Base-by-base conservation (phyloP, 1,284 basidiomycete genomes). In the Marasmius fiardii region DNA sequence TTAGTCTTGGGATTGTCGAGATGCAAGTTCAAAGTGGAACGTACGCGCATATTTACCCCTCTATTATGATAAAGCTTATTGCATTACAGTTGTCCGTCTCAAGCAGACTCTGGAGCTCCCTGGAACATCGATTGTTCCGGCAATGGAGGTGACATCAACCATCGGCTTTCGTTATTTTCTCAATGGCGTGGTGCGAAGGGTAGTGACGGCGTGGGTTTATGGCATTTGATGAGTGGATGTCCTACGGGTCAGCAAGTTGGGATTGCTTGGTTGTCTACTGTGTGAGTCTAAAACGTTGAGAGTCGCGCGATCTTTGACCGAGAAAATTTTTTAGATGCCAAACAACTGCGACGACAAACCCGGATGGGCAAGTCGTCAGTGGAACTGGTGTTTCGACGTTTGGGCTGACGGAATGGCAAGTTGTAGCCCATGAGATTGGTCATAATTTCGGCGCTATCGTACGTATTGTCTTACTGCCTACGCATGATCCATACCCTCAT, bases 381-480 rank as follows among this genome's bases (percentile, higher is more conserved):
- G 93, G 93, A 3, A 92, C 93, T 0, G 93, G 86, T 6, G 92
- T 96, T 8, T 92, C 91, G 7, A 92, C 91, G 3, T 78, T 85
- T 23, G 83, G 84, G 10, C 73, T 78, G 23, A 79, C 91, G 61
- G 90, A 90, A 65, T 88, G 86, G 87, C 88, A 92, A 71, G 84
- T 91, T 64, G 80, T 95, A 37, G 82, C 92, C 18, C 94, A 96
- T 71, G 94, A 96, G 71, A 92, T 92, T 58, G 92, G 90, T 2
- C 90, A 93, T 68, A 94, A 93, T 66, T 94, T 95, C 72, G 92
- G 92, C 53, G 92, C 92, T n/a, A 93, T 95, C 64, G 87, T 90
- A 63, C 73, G 88, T 80, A 41, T 12, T 39, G 5, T 58, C 23
- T 45, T 12, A 14, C 18, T 39, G 41, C 21, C 24, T 4, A 62